These are phyloP conservation scores for Alternaria panax DNA, from an alignment of 2,329 filamentous ascomycete species.

Conservation along the genomic window DNA sequence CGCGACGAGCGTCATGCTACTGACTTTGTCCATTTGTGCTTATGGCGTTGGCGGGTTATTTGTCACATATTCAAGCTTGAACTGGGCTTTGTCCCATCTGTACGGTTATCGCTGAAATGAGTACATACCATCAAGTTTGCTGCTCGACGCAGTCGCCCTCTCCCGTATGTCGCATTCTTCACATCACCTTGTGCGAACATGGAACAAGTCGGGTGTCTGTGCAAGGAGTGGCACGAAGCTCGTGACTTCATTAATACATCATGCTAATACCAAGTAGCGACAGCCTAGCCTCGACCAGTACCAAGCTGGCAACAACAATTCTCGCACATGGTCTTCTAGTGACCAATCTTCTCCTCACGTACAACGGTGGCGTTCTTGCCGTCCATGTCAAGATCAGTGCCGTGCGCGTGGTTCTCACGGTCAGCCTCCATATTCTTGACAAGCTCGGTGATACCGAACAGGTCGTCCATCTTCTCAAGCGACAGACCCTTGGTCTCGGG, in stretches of 20 bases:
- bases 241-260: slow-evolving; percentile 22
- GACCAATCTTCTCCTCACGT: slow-evolving; percentile 37
- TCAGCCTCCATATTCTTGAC: slow-evolving; percentile 46
- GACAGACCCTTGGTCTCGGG: slow-evolving; percentile 74
- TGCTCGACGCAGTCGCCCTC: neutral
- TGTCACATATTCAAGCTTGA: slow-evolving; percentile 3
- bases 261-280: slow-evolving; percentile 3
- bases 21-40: slow-evolving; percentile 1
- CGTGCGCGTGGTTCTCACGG: slow-evolving; percentile 34
- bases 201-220: neutral
- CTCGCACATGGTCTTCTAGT: slow-evolving; percentile 1
- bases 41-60: slow-evolving; percentile 5
- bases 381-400: slow-evolving; percentile 38
- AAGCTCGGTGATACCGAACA: slow-evolving; percentile 67
- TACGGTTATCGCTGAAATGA: slow-evolving; percentile 10
- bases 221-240: slow-evolving; percentile 26
- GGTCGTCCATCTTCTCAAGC: slow-evolving; percentile 71
- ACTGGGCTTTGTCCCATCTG: slow-evolving; percentile 3
- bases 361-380: slow-evolving; percentile 32
- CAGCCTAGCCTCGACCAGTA: neutral
- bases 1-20: neutral
- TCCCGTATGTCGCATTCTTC: neutral
- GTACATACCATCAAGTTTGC: neutral
- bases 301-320: neutral
- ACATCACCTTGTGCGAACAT: neutral